Conservation (phyloP, 2,329 filamentous ascomycete genomes). For the Apiospora rasikravindrae region DNA sequence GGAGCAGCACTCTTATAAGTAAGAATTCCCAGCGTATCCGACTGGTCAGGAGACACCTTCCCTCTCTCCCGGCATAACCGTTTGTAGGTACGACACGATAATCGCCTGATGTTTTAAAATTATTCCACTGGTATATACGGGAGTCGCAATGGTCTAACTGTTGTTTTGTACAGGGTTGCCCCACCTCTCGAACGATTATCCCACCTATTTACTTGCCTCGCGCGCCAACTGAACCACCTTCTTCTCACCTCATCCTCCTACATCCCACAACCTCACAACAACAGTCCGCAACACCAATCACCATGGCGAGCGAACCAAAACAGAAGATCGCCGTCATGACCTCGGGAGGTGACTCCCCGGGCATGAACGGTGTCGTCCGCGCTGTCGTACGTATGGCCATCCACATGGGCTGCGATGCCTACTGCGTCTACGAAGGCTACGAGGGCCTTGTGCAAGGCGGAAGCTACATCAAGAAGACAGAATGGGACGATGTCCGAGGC, state of each 20-base stretch:
- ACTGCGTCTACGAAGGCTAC: slow-evolving; percentile 90
- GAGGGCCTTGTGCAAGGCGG: slow-evolving; percentile 92
- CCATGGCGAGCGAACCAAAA: slow-evolving; percentile 50
- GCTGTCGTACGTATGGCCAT: slow-evolving; percentile 92
- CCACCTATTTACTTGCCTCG: slow-evolving; percentile 18
- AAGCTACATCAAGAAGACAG: slow-evolving; percentile 83
- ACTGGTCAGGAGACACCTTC: background rate
- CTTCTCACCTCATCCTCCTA: slow-evolving; percentile 7
- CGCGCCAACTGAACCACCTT: slow-evolving; percentile 22
- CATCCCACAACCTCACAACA: slow-evolving; percentile 1
- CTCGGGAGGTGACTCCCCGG: slow-evolving; percentile 90
- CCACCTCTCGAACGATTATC: slow-evolving; percentile 13
- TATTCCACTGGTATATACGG: background rate
- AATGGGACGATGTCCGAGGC: slow-evolving; percentile 93
- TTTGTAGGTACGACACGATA: slow-evolving; percentile 16
- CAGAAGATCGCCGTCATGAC: slow-evolving; percentile 90
- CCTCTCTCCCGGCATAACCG: slow-evolving; percentile 7
- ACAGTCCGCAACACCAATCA: slow-evolving; percentile 25
- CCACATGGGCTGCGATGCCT: slow-evolving; percentile 80
- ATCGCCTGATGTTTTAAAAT: slow-evolving; percentile 10
- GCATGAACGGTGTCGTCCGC: slow-evolving; percentile 91
- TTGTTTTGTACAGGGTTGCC: slow-evolving; percentile 16
- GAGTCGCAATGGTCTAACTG: slow-evolving; percentile 7
- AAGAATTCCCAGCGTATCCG: background rate
- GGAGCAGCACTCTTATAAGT: background rate